Conservation (phyloP, 2,329 filamentous ascomycete species). For the Albifimbria verrucaria region DNA sequence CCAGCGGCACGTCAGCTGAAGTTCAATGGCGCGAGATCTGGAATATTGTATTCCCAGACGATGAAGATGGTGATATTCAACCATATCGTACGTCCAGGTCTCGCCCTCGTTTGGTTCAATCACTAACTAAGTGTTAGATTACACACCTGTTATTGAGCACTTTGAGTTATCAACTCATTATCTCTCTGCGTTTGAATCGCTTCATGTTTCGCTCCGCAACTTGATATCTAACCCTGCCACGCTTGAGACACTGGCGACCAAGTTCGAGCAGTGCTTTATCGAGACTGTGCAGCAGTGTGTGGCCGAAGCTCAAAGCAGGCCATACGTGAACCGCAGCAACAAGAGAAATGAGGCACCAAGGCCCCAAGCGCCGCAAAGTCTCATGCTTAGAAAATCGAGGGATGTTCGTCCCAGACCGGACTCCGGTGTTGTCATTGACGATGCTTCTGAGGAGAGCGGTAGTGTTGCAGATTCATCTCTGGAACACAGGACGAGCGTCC, state of each 20-base stretch:
- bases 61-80: slow-evolving; percentile 29
- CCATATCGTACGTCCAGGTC: slow-evolving; percentile 21
- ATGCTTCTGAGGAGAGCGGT: slow-evolving; percentile 34
- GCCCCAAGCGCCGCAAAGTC: slow-evolving; percentile 13
- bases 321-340: slow-evolving; percentile 38
- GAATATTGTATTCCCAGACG: slow-evolving; percentile 39
- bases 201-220: slow-evolving; percentile 30
- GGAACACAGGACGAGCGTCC: slow-evolving; percentile 26
- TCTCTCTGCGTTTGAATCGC: slow-evolving; percentile 27
- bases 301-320: slow-evolving; percentile 29
- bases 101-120: accelerated
- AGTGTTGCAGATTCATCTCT: slow-evolving; percentile 21
- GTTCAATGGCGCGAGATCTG: slow-evolving; percentile 39
- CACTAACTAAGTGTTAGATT: slow-evolving; percentile 23
- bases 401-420: slow-evolving; percentile 29
- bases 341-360: slow-evolving; percentile 30
- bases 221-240: slow-evolving; percentile 35
- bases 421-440: slow-evolving; percentile 36
- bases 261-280: slow-evolving; percentile 38
- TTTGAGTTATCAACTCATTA: slow-evolving; percentile 34
- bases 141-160: slow-evolving; percentile 38
- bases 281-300: slow-evolving; percentile 36
- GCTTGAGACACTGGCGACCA: slow-evolving; percentile 33
- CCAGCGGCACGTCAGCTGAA: slow-evolving; percentile 32
- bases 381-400: slow-evolving; percentile 19